Evolutionary conservation across 257 asterid species (phyloP).

Genomic region (Anisodus acutangulus): DNA sequence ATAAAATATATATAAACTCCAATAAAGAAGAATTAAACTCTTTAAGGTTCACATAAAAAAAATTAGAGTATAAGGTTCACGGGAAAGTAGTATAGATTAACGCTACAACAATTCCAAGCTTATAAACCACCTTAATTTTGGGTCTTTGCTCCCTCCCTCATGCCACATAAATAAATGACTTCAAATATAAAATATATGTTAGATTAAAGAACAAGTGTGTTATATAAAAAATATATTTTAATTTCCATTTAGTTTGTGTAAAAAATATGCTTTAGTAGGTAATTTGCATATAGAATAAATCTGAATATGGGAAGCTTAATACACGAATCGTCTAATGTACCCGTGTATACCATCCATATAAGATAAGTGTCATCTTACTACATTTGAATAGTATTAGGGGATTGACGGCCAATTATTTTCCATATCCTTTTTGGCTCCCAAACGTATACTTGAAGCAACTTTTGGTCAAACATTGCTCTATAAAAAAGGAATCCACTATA

Average conservation of each 20-base stretch:
- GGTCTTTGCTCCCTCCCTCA: not conserved
- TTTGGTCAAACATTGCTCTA: not conserved
- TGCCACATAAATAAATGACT: not conserved
- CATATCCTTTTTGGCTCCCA: not conserved
- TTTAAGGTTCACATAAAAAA: too few species aligned
- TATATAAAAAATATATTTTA: not conserved
- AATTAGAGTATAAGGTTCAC: not conserved
- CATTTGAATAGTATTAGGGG: not conserved
- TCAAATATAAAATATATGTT: too few species aligned
- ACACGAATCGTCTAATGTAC: not conserved
- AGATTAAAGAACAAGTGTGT: not conserved
- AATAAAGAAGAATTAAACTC: not conserved
- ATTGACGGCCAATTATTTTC: conserved; percentile 12
- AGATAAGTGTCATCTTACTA: not conserved
- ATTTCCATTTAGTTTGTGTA: not conserved
- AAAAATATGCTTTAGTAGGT: not conserved
- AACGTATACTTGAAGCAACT: conserved; percentile 25
- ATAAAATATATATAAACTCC: not conserved
- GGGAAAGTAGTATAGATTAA: not conserved
- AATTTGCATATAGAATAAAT: not conserved
- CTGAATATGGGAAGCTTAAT: not conserved
- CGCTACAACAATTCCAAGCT: not conserved
- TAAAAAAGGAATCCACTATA: not conserved
- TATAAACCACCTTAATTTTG: conserved; percentile 12
- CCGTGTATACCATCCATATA: not conserved